A percentile compares a stretch with the other conserved stretches of the same genome.
Conservation (phyloP, 345 rosid species). For the Linum trigynum region DNA sequence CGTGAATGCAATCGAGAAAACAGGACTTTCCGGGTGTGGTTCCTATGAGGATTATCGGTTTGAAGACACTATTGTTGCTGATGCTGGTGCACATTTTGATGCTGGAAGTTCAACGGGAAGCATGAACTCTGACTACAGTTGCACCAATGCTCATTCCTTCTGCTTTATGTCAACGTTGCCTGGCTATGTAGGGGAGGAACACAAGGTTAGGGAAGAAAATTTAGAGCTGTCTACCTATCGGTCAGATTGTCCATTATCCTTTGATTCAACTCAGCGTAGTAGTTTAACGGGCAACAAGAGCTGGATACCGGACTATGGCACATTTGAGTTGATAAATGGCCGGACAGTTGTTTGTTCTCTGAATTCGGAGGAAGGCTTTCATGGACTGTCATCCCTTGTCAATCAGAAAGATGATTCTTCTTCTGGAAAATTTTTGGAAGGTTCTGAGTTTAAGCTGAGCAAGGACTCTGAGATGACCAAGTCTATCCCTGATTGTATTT, state of each 20-base stretch:
- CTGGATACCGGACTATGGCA: conserved; percentile 11
- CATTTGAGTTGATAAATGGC: conserved; percentile 39
- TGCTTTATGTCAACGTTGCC: conserved; percentile 2
- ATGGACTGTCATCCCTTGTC: conserved; percentile 25
- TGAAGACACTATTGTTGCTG: neutral
- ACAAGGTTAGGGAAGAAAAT: neutral
- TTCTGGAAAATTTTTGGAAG: conserved; percentile 24
- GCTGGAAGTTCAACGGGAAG: neutral
- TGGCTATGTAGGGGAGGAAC: neutral
- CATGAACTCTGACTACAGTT: neutral
- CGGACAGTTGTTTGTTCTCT: conserved; percentile 46
- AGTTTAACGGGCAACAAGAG: neutral
- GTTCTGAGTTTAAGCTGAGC: conserved; percentile 21
- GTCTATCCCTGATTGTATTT: conserved; percentile 25
- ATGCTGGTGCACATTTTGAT: neutral
- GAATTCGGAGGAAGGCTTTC: conserved; percentile 25
- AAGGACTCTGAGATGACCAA: conserved; percentile 24
- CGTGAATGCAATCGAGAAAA: neutral
- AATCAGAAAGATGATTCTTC: conserved; percentile 25
- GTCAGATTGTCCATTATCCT: neutral
- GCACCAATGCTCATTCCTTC: conserved; percentile 4
- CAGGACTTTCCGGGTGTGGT: neutral
- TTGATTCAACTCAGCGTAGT: neutral
- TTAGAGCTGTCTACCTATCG: neutral
- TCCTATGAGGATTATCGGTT: neutral